These are phyloP conservation scores for Marasmius sp. DNA, from an alignment of 1,284 basidiomycete genomes.

Conservation along the genomic window DNA sequence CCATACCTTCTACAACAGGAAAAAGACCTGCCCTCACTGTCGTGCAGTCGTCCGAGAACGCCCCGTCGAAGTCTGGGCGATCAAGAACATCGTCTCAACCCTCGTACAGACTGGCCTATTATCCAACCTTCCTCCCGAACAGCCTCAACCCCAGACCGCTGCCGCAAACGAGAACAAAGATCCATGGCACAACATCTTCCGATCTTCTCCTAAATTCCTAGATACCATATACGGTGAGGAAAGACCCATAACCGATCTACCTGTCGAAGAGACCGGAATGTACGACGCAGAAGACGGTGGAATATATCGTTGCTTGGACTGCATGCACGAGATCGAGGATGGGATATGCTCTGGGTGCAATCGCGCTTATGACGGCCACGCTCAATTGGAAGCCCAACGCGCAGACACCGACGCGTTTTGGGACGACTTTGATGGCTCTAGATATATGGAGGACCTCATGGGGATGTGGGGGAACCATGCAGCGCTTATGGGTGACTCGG, in stretches of 20 bases:
- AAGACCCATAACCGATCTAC: slow-evolving; percentile 7
- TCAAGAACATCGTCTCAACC: slow-evolving; percentile 63
- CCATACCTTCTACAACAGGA: slow-evolving; percentile 23
- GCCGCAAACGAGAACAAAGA: slow-evolving; percentile 29
- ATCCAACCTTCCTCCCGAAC: slow-evolving; percentile 26
- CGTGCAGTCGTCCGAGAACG: slow-evolving; percentile 58
- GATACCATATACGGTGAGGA: background rate
- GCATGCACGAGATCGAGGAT: slow-evolving; percentile 72
- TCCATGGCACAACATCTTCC: slow-evolving; percentile 67
- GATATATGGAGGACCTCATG: slow-evolving; percentile 26
- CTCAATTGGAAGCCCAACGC: slow-evolving; percentile 13
- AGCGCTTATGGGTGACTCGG: slow-evolving; percentile 8
- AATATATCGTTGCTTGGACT: slow-evolving; percentile 71
- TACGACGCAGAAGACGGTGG: slow-evolving; percentile 70
- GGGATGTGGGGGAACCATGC: slow-evolving; percentile 26
- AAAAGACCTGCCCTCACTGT: slow-evolving; percentile 77
- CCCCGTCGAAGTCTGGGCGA: slow-evolving; percentile 69
- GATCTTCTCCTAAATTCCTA: slow-evolving; percentile 15
- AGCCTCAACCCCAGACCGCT: slow-evolving; percentile 15
- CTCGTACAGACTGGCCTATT: slow-evolving; percentile 54
- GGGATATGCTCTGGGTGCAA: slow-evolving; percentile 61
- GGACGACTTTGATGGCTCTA: slow-evolving; percentile 18
- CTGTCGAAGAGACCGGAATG: slow-evolving; percentile 48
- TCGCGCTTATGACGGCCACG: slow-evolving; percentile 56
- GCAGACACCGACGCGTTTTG: slow-evolving; percentile 33